A percentile compares a stretch with the other conserved stretches of the same genome.
These are phyloP conservation scores for Cladophialophora psammophila DNA, from an alignment of 2,329 filamentous ascomycete genomes.

Conservation along the genomic window DNA sequence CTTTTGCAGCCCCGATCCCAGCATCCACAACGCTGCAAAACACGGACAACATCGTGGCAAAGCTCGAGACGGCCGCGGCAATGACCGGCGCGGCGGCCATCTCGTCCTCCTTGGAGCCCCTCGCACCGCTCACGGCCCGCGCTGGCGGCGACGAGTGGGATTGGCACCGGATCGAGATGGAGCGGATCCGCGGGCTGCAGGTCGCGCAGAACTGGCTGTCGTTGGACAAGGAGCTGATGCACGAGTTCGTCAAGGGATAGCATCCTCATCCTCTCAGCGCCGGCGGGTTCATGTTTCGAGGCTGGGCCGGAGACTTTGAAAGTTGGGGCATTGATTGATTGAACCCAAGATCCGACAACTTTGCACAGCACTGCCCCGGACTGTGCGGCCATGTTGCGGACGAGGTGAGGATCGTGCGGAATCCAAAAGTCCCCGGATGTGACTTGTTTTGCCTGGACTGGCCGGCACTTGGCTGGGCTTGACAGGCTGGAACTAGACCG, in stretches of 20 bases:
- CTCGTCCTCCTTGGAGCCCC: slow-evolving; percentile 31
- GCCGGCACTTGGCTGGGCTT: background rate
- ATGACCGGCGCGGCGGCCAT: slow-evolving; percentile 32
- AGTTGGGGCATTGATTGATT: background rate
- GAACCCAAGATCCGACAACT: background rate
- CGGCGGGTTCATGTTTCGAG: background rate
- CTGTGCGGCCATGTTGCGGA: background rate
- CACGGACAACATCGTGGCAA: slow-evolving; percentile 31
- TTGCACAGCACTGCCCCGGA: background rate
- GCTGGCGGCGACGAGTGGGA: slow-evolving; percentile 58
- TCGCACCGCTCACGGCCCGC: slow-evolving; percentile 46
- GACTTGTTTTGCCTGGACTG: no score
- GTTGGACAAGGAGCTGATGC: slow-evolving; percentile 60
- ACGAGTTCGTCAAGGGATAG: slow-evolving; percentile 49
- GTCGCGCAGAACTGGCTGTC: slow-evolving; percentile 63
- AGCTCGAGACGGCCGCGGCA: slow-evolving; percentile 39
- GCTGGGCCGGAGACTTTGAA: background rate
- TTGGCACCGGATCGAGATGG: slow-evolving; percentile 67
- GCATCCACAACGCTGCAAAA: slow-evolving; percentile 14
- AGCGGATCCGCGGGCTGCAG: slow-evolving; percentile 62
- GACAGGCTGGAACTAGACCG: background rate
- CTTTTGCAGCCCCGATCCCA: slow-evolving; percentile 24
- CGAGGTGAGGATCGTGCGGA: background rate
- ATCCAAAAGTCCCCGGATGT: background rate
- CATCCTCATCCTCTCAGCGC: background rate